Evolutionary conservation across 1,284 basidiomycete species (phyloP).

Genomic region (Papiliotrema fonsecae): DNA sequence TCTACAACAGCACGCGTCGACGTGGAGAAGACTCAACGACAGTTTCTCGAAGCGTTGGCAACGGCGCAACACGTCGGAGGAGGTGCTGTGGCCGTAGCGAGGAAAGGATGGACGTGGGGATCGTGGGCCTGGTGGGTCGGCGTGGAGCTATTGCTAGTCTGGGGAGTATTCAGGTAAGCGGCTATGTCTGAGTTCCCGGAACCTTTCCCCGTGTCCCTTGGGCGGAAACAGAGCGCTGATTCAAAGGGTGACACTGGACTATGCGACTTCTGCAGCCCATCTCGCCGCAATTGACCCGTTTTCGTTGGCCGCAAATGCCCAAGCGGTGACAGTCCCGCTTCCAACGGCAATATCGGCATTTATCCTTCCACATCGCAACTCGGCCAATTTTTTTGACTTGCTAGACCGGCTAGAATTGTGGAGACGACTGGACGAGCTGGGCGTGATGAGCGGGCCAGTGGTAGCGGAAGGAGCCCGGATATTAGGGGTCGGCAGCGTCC

Average conservation of each 20-base stretch:
- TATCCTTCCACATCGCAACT: constrained; percentile 13
- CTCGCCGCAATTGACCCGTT: constrained; percentile 27
- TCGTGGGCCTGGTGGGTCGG: constrained; percentile 27
- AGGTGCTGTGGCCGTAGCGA: constrained; percentile 10
- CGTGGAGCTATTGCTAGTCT: constrained; percentile 32
- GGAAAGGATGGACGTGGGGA: constrained; percentile 20
- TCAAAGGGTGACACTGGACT: constrained; percentile 36
- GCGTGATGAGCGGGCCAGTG: background rate
- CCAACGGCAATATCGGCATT: constrained; percentile 23
- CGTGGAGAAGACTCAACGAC: constrained; percentile 16
- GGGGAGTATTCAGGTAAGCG: constrained; percentile 39
- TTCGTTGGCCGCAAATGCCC: constrained; percentile 10
- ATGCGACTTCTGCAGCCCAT: constrained; percentile 24
- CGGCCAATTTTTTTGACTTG: constrained; percentile 36
- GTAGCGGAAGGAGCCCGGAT: constrained; percentile 9
- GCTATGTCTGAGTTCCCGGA: background rate
- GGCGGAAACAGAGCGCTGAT: too few species aligned
- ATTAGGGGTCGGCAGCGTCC: constrained; percentile 9
- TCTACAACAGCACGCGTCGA: constrained; percentile 8
- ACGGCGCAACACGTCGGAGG: constrained; percentile 1
- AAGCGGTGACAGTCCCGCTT: constrained; percentile 20
- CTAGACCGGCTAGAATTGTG: constrained; percentile 24
- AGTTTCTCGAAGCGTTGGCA: constrained; percentile 22
- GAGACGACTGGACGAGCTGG: constrained; percentile 8
- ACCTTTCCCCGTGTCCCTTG: too few species aligned